Percentiles rank a stretch among this genome's conserved stretches.
Evolutionary conservation across 306 rosid species (phyloP).

Genomic region (Gleditsia sinensis): DNA sequence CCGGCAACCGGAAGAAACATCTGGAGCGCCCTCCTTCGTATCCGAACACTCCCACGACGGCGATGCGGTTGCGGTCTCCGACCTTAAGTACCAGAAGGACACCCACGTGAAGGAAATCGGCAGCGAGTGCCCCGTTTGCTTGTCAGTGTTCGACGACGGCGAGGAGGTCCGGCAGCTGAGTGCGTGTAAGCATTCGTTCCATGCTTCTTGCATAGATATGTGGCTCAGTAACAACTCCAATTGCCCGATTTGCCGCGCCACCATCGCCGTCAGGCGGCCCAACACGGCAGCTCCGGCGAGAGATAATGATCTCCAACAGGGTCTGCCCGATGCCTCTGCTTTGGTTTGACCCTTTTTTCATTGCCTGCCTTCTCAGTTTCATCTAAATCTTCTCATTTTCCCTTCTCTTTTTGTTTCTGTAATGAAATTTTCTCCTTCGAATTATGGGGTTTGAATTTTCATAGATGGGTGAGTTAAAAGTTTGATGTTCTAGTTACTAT

Average conservation of each 20-base stretch:
- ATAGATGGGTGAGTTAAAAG: background rate
- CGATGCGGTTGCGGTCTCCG: conserved; percentile 12
- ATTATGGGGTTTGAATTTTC: background rate
- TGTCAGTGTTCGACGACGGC: conserved; percentile 54
- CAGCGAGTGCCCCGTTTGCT: conserved; percentile 64
- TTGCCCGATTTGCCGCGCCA: conserved; percentile 71
- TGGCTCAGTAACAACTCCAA: conserved; percentile 60
- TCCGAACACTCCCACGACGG: conserved; percentile 4
- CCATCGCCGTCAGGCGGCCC: conserved; percentile 39
- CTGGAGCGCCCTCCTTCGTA: conserved; percentile 2
- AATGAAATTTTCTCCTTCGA: background rate
- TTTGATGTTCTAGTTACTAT: too few relatives aligned
- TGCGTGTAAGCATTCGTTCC: conserved; percentile 65
- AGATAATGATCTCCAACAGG: conserved; percentile 50
- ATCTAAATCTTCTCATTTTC: background rate
- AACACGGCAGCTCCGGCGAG: conserved; percentile 28
- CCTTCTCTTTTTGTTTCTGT: background rate
- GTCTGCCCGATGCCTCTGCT: conserved; percentile 55
- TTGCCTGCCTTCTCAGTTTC: background rate
- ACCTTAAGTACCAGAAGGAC: conserved; percentile 48
- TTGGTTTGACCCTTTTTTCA: conserved; percentile 43
- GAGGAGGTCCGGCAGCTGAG: conserved; percentile 57
- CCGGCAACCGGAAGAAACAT: conserved; percentile 14
- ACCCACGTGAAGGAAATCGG: conserved; percentile 50
- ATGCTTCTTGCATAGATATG: conserved; percentile 49